Base-by-base conservation (phyloP, 2,329 filamentous ascomycete genomes). In the Sporothrix variecibatus region DNA sequence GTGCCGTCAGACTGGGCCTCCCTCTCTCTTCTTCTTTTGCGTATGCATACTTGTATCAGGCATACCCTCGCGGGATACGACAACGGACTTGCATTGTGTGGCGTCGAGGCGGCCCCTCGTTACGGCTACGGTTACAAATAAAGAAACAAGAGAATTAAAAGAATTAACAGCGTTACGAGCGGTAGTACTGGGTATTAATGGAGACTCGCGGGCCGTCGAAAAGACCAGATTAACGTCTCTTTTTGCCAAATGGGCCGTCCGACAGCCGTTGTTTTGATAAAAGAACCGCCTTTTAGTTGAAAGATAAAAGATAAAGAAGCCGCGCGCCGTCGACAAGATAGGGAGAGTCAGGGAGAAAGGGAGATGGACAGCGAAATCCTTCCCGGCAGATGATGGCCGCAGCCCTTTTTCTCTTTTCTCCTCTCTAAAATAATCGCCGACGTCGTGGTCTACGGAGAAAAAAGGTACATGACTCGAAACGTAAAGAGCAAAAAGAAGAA, bases 391-490 rank as follows among this genome's bases (percentile, higher is more conserved):
- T 20, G 58, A n/a, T 62, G 56, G 26, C 56, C 28, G 40, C 40
- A 43, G 40, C 40, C 40, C 12, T 43, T 20, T 20, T 49, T 20
- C 34, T 34, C 34, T 34, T 34, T 34, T 34, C 34, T 34, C 34
- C 34, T 2, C 34, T 34, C 34, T 3, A 49, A 5, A 4, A 56
- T 26, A 56, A 56, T 56, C 51, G 51, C 23, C 51, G 51, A 56
- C 51, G 51, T 28, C 23, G 26, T 26, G 23, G 5, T 23, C 9
- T 28, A 26, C 8, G 23, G 3, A 56, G n/a, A 56, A 56, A 56
- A 49, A 49, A 49, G 53, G 31, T n/a, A 7, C 62, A 67, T 67
- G 62, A 67, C 62, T 67, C 62, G 62, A 67, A 28, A 17, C 9
- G 38, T 5, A 11, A 40, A 56, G n/a, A 56, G 51, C 28, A 7